phyloP scores from a whole-genome alignment of 768 basidiomycete species.

The Rossbeevera mucosa region DNA sequence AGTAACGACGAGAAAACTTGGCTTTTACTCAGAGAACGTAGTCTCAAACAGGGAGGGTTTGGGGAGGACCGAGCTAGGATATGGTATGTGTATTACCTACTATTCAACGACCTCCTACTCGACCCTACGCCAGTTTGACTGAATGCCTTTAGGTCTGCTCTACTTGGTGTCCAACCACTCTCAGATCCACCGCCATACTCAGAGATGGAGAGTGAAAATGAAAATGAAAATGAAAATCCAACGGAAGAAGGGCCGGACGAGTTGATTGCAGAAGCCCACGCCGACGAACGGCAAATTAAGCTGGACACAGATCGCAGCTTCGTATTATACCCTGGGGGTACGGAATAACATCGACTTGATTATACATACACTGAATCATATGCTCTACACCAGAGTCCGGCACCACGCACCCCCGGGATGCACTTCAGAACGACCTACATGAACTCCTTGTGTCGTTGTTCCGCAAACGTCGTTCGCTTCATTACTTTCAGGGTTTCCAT shows the following conservation, averaged over 20 bases:
- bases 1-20: constrained; percentile 37
- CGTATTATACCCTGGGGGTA: constrained; percentile 88
- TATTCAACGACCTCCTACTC: constrained; percentile 3
- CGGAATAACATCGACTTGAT: constrained; percentile 15
- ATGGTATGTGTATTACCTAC: constrained; percentile 44
- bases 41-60: constrained; percentile 61
- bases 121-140: constrained; percentile 18
- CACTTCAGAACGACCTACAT: constrained; percentile 63
- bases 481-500: constrained; percentile 92
- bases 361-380: constrained; percentile 7
- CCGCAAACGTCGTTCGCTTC: constrained; percentile 63
- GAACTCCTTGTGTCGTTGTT: constrained; percentile 71
- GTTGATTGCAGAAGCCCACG: constrained; percentile 37
- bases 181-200: constrained; percentile 31
- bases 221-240: constrained; percentile 2
- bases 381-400: constrained; percentile 15
- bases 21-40: constrained; percentile 42
- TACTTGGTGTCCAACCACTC: constrained; percentile 38
- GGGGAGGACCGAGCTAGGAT: constrained; percentile 48
- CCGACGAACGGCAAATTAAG: constrained; percentile 81
- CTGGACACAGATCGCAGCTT: constrained; percentile 93
- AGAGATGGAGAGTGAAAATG: constrained; percentile 16
- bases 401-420: constrained; percentile 34
- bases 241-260: background rate
- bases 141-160: constrained; percentile 19